A percentile compares a stretch with the other conserved stretches of the same genome.
phyloP scores from a whole-genome alignment of 202 grass and related monocot species.

The Eragrostis tef region DNA sequence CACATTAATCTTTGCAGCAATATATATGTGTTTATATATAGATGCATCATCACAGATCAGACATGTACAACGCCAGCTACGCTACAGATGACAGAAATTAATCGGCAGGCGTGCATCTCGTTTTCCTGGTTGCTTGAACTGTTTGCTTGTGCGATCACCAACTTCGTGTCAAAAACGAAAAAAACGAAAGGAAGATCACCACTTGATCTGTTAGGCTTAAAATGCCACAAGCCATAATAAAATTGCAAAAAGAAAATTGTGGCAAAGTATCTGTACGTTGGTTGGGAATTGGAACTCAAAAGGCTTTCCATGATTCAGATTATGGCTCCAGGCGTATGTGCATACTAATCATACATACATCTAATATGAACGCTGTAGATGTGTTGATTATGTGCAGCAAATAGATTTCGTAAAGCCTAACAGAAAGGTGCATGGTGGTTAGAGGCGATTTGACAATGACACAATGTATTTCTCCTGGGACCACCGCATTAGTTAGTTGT shows the following conservation, averaged over 20 bases:
- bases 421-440: slow-evolving; percentile 49
- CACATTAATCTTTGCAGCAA: slow-evolving; percentile 13
- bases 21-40: background rate
- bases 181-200: background rate
- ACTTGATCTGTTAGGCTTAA: background rate
- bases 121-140: slow-evolving; percentile 35
- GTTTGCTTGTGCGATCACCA: slow-evolving; percentile 14
- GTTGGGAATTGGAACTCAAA: slow-evolving; percentile 31
- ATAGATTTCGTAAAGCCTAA: slow-evolving; percentile 41
- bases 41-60: slow-evolving; percentile 21
- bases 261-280: background rate
- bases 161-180: background rate
- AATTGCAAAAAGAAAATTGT: background rate
- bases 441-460: slow-evolving; percentile 34
- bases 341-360: slow-evolving; percentile 29
- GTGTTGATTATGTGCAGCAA: slow-evolving; percentile 9
- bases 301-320: slow-evolving; percentile 28
- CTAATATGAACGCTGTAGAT: background rate
- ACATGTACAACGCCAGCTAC: slow-evolving; percentile 35
- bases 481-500: slow-evolving; percentile 61
- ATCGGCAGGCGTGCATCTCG: slow-evolving; percentile 38
- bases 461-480: slow-evolving; percentile 45
- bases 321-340: background rate
- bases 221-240: background rate
- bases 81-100: slow-evolving; percentile 36